phyloP scores from a whole-genome alignment of 257 asterid genomes.

The Henckelia pumila region DNA sequence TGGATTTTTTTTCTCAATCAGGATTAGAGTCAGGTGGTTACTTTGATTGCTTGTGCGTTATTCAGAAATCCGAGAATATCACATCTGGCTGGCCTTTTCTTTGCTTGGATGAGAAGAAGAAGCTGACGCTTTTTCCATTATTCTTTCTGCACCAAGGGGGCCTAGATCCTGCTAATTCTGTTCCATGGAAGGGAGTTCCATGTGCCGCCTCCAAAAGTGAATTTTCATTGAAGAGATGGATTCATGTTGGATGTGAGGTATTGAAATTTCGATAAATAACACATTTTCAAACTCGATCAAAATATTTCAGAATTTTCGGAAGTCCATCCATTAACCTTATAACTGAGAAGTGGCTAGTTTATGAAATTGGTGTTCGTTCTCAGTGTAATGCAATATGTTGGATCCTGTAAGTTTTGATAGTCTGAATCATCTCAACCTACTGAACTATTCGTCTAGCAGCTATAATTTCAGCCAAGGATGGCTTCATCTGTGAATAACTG shows the following conservation, averaged over 20 bases:
- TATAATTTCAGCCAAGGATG: constrained; percentile 8
- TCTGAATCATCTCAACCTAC: constrained; percentile 1
- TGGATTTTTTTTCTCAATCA: neutral
- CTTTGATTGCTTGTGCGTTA: constrained; percentile 21
- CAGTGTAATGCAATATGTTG: neutral
- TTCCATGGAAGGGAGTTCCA: constrained; percentile 35
- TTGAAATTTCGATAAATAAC: constrained; percentile 11
- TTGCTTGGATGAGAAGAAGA: constrained; percentile 57
- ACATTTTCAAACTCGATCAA: constrained; percentile 17
- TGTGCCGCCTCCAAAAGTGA: constrained; percentile 44
- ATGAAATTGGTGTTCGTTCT: neutral
- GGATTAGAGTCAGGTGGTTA: constrained; percentile 7
- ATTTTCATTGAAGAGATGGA: constrained; percentile 69
- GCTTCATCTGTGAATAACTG: constrained; percentile 6
- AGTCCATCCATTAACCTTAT: neutral
- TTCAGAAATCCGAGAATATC: constrained; percentile 57
- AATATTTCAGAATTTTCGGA: neutral
- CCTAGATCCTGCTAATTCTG: constrained; percentile 34
- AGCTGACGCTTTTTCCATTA: constrained; percentile 55
- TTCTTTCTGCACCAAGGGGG: constrained; percentile 48
- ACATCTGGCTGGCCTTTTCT: constrained; percentile 58
- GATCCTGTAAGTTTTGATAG: neutral
- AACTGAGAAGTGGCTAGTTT: constrained; percentile 12
- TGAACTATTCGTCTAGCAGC: neutral
- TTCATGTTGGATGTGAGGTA: constrained; percentile 95